Evolutionary conservation across 2,329 filamentous ascomycete species (phyloP).

Genomic region (Bipolaris bicolor): DNA sequence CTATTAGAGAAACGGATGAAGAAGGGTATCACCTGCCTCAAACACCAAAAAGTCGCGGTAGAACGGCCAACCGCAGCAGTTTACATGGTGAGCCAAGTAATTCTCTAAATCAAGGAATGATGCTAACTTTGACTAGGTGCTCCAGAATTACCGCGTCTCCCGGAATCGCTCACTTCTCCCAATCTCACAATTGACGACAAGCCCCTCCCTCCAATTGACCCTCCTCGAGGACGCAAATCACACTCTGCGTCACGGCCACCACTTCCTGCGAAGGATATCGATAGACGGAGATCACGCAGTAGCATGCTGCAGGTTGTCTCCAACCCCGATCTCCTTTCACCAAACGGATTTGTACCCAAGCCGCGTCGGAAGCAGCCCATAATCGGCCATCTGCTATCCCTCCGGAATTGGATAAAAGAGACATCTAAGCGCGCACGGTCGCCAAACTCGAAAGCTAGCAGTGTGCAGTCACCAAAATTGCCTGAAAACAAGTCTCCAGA

Average conservation of each 20-base stretch:
- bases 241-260: slow-evolving; percentile 81
- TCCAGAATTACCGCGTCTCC: slow-evolving; percentile 78
- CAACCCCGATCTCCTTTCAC: slow-evolving; percentile 66
- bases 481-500: slow-evolving; percentile 36
- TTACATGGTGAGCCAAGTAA: slow-evolving; percentile 50
- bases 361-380: slow-evolving; percentile 66
- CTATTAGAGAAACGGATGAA: slow-evolving; percentile 78
- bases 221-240: slow-evolving; percentile 74
- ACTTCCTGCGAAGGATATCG: slow-evolving; percentile 80
- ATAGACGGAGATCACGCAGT: slow-evolving; percentile 72
- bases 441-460: slow-evolving; percentile 45
- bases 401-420: slow-evolving; percentile 77
- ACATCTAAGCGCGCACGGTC: slow-evolving; percentile 52
- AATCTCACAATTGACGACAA: slow-evolving; percentile 49
- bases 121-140: slow-evolving; percentile 52
- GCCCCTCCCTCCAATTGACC: slow-evolving; percentile 75
- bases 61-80: slow-evolving; percentile 73
- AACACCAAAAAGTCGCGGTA: slow-evolving; percentile 72
- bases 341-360: slow-evolving; percentile 63
- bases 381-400: slow-evolving; percentile 68
- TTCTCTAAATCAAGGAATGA: not conserved
- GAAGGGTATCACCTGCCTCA: slow-evolving; percentile 64
- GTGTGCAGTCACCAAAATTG: slow-evolving; percentile 42
- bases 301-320: slow-evolving; percentile 88
- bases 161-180: slow-evolving; percentile 61